Percentiles rank a stretch among this genome's conserved stretches.
These are phyloP conservation scores for Microthlaspi erraticum DNA, from an alignment of 345 rosid species.

Conservation along the genomic window DNA sequence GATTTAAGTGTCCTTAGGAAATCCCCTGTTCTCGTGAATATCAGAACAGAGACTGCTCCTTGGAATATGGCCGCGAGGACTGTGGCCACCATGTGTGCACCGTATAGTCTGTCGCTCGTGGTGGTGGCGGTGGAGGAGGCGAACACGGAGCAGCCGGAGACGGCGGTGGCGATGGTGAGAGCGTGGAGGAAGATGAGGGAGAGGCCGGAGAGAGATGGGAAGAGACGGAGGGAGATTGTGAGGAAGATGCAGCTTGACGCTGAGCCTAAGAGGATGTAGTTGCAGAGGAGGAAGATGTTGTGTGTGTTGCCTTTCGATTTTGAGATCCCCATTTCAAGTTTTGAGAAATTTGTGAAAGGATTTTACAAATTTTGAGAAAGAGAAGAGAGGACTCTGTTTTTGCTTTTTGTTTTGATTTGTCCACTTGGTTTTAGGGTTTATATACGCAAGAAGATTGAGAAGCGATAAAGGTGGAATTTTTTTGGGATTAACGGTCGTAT, in stretches of 20 bases:
- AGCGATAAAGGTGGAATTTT: slow-evolving; percentile 20
- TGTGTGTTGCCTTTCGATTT: slow-evolving; percentile 65
- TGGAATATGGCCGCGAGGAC: slow-evolving; percentile 86
- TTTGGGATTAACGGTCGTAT: slow-evolving; percentile 40
- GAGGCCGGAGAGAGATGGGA: slow-evolving; percentile 68
- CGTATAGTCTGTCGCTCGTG: slow-evolving; percentile 56
- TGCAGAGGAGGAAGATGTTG: slow-evolving; percentile 74
- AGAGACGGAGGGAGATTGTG: slow-evolving; percentile 80
- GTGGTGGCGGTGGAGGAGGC: slow-evolving; percentile 53
- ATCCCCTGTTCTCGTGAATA: slow-evolving; percentile 64
- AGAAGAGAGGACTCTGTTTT: slow-evolving; percentile 29
- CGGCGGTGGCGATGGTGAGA: slow-evolving; percentile 62
- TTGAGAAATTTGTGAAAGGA: slow-evolving; percentile 31
- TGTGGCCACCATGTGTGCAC: slow-evolving; percentile 84
- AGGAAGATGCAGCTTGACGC: slow-evolving; percentile 93
- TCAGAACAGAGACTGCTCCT: slow-evolving; percentile 79
- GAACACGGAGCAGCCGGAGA: slow-evolving; percentile 60
- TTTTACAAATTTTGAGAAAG: not conserved
- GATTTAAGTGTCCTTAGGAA: slow-evolving; percentile 67
- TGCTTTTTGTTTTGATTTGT: slow-evolving; percentile 1
- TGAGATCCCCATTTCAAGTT: slow-evolving; percentile 38
- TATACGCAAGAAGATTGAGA: slow-evolving; percentile 10
- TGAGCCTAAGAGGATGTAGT: slow-evolving; percentile 87
- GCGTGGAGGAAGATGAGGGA: slow-evolving; percentile 44
- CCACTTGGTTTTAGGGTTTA: slow-evolving; percentile 22